phyloP scores from a whole-genome alignment of 345 rosid genomes.

The Cardamine occulta region DNA sequence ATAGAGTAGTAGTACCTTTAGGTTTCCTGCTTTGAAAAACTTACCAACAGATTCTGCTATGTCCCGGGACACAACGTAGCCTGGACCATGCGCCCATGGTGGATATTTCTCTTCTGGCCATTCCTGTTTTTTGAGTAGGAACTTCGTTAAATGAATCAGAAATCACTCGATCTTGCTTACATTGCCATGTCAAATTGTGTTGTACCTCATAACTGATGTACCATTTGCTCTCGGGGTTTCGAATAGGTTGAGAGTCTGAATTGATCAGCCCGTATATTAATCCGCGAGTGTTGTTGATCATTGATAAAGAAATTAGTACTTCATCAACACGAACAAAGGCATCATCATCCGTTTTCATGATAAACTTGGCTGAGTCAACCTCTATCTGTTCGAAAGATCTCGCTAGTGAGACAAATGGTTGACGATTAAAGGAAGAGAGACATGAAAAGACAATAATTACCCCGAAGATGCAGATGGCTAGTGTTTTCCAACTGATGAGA shows the following conservation, averaged over 20 bases:
- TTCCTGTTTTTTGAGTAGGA: conserved; percentile 54
- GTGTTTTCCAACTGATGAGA: conserved; percentile 95
- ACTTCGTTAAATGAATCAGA: not conserved
- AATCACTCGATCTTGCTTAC: not conserved
- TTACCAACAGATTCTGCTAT: conserved; percentile 70
- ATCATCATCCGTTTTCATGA: conserved; percentile 99
- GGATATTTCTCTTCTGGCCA: conserved; percentile 82
- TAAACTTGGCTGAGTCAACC: conserved; percentile 75
- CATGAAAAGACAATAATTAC: conserved; percentile 50
- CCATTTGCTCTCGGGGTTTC: conserved; percentile 94
- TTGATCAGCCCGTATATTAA: conserved; percentile 89
- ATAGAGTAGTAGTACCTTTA: conserved; percentile 57
- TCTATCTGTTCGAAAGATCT: conserved; percentile 61
- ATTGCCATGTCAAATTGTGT: conserved; percentile 11
- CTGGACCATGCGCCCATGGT: conserved; percentile 97
- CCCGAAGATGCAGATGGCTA: conserved; percentile 97
- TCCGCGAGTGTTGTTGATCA: conserved; percentile 61
- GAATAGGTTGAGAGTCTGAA: conserved; percentile 83
- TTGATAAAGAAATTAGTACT: conserved; percentile 67
- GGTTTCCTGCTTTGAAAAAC: conserved; percentile 54
- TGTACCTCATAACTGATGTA: conserved; percentile 81
- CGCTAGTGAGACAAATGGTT: conserved; percentile 34
- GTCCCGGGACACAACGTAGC: conserved; percentile 83
- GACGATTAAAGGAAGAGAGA: conserved; percentile 30
- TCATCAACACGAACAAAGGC: conserved; percentile 96